Base-by-base conservation (phyloP, 495 filamentous ascomycete genomes). In the Emericellopsis terricola region DNA sequence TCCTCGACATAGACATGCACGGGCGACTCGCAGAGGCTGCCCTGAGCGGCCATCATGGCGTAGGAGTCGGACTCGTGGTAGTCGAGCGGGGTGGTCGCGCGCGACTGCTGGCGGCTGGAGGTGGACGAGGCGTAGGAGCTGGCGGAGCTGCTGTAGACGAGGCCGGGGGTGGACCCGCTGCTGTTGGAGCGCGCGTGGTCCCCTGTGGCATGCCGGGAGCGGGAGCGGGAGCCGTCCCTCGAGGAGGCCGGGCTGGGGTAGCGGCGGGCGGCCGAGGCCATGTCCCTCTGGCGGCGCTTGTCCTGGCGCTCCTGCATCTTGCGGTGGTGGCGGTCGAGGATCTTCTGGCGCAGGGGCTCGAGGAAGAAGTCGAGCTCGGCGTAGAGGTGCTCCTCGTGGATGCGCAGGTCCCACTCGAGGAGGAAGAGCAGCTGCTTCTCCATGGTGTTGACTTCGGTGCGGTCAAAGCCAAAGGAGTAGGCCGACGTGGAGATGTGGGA, bases 361-460 rank as follows among this genome's bases (percentile, higher is more conserved):
- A 97, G 65, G 64, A 96, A 97, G 29, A 72, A 71, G 41, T 94
- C 85, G 7, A 96, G 65, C 49, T 92, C 83, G 29, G 57, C 65
- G 55, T 91, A 81, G 13, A 97, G 73, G 52, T 97, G 86, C 28
- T 81, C 69, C 36, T 81, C 69, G 15, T 61, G 76, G 48, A 96
- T 81, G 34, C 81, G 68, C 37, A 87, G 68, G 39, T 96, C 85
- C 82, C 82, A 96, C 49, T 94, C 83, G 17, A 96, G 59, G 31
- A 96, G 70, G 64, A 81, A 86, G 26, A 96, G 73, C 19, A 96
- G 69, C 56, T 96, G 87, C 64, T 89, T 89, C 65, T 96, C 87
- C 87, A 96, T 96, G 31, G 94, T 67, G 61, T 94, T 96, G 39
- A 96, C 87, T 59, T 96, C 87, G 14, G 83, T 86, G 29, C 85